Evolutionary conservation across 768 basidiomycete genomes (phyloP), one percentile per base, ranked within the genome.

Genomic region (Amanita molliuscula): DNA sequence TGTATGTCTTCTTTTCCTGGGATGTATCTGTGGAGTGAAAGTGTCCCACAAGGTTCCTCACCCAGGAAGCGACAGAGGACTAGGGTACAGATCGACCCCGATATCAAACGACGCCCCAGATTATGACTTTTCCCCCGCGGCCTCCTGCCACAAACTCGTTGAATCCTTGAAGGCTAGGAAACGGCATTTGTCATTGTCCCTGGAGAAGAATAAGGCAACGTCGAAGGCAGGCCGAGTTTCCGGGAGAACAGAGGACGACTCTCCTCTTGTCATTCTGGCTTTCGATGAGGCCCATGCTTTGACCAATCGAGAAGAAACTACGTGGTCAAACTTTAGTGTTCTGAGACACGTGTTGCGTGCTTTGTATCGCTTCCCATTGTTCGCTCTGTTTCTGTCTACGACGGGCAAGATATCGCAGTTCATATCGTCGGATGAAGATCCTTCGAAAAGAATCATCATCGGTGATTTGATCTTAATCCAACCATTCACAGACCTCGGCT

Each of bases 321-420:
- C 42, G 26, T 47, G 45, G 45, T 47, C 45, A 21, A 33, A 47
- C 31, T 47, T 4, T 18, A 36, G 45, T 34, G 45, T 34, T 34
- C 45, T 47, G 35, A 33, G 45, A 47, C 45, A 36, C 31, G 45
- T 36, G 31, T n/a, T 47, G 31, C 45, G 35, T 34, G 20, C 45
- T 36, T 36, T 47, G 45, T 21, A 33, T 18, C 2, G 15, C 35
- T 36, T 47, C 28, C 45, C 45, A 34, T 36, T 47, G 21, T 47
- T 33, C 26, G 29, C 45, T 47, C n/a, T n/a, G n/a, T n/a, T n/a
- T n/a, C n/a, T n/a, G n/a, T n/a, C n/a, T n/a, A n/a, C n/a, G n/a
- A n/a, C n/a, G n/a, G n/a, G n/a, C n/a, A n/a, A n/a, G n/a, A n/a
- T n/a, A n/a, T n/a, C n/a, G n/a, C n/a, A n/a, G n/a, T n/a, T n/a